These are phyloP conservation scores for Dillenia turbinata DNA, from an alignment of 164 flowering plant species.

Conservation along the genomic window DNA sequence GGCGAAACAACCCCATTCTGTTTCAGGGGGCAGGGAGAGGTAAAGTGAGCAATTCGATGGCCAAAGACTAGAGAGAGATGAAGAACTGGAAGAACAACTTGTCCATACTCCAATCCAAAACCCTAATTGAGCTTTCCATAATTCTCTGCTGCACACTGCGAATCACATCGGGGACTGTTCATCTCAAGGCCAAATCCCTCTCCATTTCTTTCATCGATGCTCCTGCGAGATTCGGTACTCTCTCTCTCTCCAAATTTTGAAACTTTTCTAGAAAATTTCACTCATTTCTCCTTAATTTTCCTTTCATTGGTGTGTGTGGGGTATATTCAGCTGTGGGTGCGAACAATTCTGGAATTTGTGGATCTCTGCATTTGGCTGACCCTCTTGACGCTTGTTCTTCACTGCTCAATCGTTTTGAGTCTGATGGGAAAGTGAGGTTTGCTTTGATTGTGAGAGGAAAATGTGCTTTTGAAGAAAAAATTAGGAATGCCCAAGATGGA, in stretches of 20 bases:
- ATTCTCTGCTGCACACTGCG: slow-evolving; percentile 8
- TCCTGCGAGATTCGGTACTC: slow-evolving; percentile 45
- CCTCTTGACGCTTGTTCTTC: slow-evolving; percentile 49
- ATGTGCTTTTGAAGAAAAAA: slow-evolving; percentile 52
- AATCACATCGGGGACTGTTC: slow-evolving; percentile 23
- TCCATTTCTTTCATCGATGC: slow-evolving; percentile 35
- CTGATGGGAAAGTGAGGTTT: slow-evolving; percentile 17
- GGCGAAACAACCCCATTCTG: too few relatives aligned
- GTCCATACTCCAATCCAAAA: neutral
- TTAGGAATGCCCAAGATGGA: slow-evolving; percentile 41
- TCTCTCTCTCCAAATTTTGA: neutral
- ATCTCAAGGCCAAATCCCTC: slow-evolving; percentile 23
- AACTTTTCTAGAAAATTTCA: neutral
- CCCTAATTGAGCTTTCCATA: slow-evolving; percentile 2
- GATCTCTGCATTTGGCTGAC: slow-evolving; percentile 42
- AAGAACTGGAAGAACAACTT: neutral
- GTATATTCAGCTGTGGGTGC: slow-evolving; percentile 29
- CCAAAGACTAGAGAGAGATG: neutral
- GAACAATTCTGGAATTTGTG: slow-evolving; percentile 38
- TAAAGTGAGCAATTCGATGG: neutral
- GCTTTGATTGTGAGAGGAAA: slow-evolving; percentile 51
- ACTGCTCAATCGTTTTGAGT: slow-evolving; percentile 13
- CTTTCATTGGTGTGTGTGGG: neutral
- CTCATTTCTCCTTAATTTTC: neutral
- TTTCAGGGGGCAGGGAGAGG: neutral